Evolutionary conservation across 2,329 filamentous ascomycete genomes (phyloP), one percentile per base, ranked within the genome.

Genomic region (Hymenoscyphus salicellus): DNA sequence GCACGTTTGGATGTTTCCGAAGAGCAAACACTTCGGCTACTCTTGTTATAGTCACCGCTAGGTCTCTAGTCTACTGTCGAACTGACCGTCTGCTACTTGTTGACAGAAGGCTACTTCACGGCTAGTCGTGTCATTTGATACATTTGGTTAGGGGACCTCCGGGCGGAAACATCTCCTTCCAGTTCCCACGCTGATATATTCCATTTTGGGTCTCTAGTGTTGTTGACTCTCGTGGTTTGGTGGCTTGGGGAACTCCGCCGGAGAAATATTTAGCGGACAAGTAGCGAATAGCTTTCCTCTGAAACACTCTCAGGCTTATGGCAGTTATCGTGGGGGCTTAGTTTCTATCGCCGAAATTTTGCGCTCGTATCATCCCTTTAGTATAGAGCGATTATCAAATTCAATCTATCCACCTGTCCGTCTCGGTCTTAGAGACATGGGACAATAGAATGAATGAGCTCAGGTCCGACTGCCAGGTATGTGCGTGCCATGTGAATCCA

Each of bases 241-340:
- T 52, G 46, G 46, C 46, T 52, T 64, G 62, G 60, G 66, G 66
- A 68, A 65, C 64, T 68, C 66, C 66, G 66, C 30, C 66, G 64
- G 66, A 66, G 61, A 58, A 63, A 63, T 36, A 33, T 33, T 38
- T 33, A 17, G 64, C 33, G 64, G 61, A 61, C 62, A 43, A 63
- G 55, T 26, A 32, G 56, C 20, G 38, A 49, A 49, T 46, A 43
- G 55, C 55, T 46, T 26, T 59, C 41, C 55, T 10, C 32, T 59
- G 61, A 59, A 59, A 63, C 55, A 33, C 16, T 55, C 28, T 38
- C 16, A 55, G 20, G 46, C 46, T 52, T 26, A 26, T 52, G 46
- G 20, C 43, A 49, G 43, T 55, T 33, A 23, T 49, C 28, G 8
- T 33, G 43, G 59, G 59, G 36, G 32, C 57, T 38, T 28, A 32